phyloP scores from a whole-genome alignment of 169 alveolate genomes.

The Cryptosporidium meleagridis region DNA sequence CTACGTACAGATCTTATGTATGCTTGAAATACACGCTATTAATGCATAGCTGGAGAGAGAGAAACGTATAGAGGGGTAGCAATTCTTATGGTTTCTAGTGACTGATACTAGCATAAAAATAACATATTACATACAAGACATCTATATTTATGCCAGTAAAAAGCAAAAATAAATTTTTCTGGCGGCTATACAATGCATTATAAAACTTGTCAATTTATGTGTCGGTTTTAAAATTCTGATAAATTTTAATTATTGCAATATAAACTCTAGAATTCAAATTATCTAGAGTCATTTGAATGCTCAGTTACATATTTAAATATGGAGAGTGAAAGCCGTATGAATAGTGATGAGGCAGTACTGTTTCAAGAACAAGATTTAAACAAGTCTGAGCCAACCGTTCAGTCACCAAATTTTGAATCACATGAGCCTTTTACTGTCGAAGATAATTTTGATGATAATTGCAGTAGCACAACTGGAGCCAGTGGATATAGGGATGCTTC shows the following conservation, averaged over 20 bases:
- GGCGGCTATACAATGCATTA: conserved; percentile 74
- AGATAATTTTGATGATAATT: conserved; percentile 64
- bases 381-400: conserved; percentile 35
- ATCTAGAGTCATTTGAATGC: conserved; percentile 59
- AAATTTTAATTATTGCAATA: conserved; percentile 15
- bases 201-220: conserved; percentile 75
- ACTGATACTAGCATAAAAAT: conserved; percentile 70
- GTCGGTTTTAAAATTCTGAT: conserved; percentile 25
- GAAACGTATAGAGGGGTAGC: conserved; percentile 76
- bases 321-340: conserved; percentile 74
- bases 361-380: conserved; percentile 69
- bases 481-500: conserved; percentile 71
- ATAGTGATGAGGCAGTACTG: conserved; percentile 56
- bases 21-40: conserved; percentile 42
- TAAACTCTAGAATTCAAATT: not conserved
- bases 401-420: conserved; percentile 71
- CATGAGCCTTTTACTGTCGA: conserved; percentile 45
- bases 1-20: conserved; percentile 75
- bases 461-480: conserved; percentile 75
- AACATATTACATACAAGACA: conserved; percentile 75
- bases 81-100: conserved; percentile 42
- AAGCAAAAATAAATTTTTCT: conserved; percentile 20
- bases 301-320: conserved; percentile 36
- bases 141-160: conserved; percentile 72
- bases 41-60: conserved; percentile 75